Evolutionary conservation across 495 filamentous ascomycete species (phyloP).

Genomic region (Tetracladium marchalianum): DNA sequence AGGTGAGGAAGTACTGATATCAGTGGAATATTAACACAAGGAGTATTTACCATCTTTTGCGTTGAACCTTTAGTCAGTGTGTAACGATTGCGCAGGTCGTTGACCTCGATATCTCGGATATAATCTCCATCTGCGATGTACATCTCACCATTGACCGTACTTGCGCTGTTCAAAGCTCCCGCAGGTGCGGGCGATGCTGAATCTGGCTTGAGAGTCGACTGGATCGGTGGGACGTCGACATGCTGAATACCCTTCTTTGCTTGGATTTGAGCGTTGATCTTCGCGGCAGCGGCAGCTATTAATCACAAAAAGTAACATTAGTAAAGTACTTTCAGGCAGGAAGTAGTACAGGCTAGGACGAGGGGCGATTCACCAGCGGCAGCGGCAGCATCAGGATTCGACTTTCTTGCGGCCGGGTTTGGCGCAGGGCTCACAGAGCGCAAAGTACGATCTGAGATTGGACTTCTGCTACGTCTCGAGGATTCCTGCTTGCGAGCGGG

Average conservation of each 20-base stretch:
- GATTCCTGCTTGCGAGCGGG: constrained; percentile 43
- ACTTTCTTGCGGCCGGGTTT: constrained; percentile 29
- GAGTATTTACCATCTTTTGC: constrained; percentile 94
- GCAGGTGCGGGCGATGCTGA: constrained; percentile 13
- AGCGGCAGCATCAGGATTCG: constrained; percentile 62
- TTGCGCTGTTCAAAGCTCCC: constrained; percentile 34
- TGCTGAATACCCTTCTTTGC: constrained; percentile 90
- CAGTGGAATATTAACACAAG: constrained; percentile 63
- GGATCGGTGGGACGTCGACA: constrained; percentile 86
- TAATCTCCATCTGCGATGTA: constrained; percentile 94
- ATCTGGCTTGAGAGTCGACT: constrained; percentile 31
- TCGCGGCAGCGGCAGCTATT: constrained; percentile 80
- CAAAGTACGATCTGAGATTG: constrained; percentile 39
- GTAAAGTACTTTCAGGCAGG: too few relatives aligned
- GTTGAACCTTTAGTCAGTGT: constrained; percentile 95
- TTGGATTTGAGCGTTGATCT: constrained; percentile 86
- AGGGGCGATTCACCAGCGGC: constrained; percentile 56
- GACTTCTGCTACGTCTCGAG: constrained; percentile 68
- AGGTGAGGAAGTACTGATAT: constrained; percentile 53
- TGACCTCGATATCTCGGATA: constrained; percentile 97
- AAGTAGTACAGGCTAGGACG: background rate
- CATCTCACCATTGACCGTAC: constrained; percentile 70
- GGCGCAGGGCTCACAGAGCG: constrained; percentile 26
- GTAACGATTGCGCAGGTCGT: constrained; percentile 94
- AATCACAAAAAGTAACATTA: background rate